Evolutionary conservation across 306 rosid genomes (phyloP), one percentile per base, ranked within the genome.

Genomic region (Abrus pulchellus): DNA sequence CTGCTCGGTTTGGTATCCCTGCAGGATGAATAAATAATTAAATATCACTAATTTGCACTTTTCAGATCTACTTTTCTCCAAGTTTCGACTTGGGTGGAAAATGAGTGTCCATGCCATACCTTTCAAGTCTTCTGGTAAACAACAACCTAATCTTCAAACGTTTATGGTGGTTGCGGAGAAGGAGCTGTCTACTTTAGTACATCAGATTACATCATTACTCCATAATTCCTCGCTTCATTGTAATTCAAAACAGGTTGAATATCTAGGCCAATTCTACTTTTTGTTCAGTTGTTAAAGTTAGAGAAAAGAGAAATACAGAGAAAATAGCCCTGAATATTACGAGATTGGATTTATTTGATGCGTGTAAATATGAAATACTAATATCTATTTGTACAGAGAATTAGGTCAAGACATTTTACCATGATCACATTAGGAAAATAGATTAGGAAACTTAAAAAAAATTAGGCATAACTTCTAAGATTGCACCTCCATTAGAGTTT

Each of bases 41-140:
- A n/a, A n/a, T n/a, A n/a, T n/a, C n/a, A 33, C 48, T 64, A 43
- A 11, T 74, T 54, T 5, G 8, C 33, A 44, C 73, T 82, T 84
- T 81, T 78, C 93, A 95, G 99, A 82, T 87, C 76, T 93, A 74
- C 93, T 95, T 74, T 87, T 93, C 87, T 82, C 96, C 0, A 91
- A 83, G 82, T 93, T 90, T 47, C 94, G 98, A 70, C 87, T 89
- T 76, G 98, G 99, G 49, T 95, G 99, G 99, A 95, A 90, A 88
- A 86, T 89, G 92, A 89, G 67, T 76, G 85, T 95, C 64, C 81
- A 89, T 84, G 91, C 90, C 84, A 88, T 95, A 82, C 93, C 97
- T 75, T 85, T 81, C 80, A 87, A 88, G 44, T 78, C 92, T 32
- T 84, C 93, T 73, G 55, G 73, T 52, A 91, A n/a, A n/a, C n/a